Conservation (phyloP, 2,329 filamentous ascomycete species). For the Didymella keratinophila region DNA sequence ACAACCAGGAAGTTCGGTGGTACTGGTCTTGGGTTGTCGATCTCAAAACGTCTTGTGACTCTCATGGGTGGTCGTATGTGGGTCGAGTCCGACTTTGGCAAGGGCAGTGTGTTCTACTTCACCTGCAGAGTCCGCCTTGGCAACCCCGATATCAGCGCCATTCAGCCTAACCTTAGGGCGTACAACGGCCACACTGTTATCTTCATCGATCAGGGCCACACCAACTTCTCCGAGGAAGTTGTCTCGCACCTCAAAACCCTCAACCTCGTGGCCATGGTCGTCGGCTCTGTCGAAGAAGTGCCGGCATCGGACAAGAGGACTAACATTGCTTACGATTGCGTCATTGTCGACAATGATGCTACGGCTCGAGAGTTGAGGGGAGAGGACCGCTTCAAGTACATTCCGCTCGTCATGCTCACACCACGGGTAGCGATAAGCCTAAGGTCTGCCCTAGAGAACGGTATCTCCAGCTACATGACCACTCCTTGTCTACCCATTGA, state of each 20-base stretch:
- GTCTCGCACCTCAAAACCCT: constrained; percentile 78
- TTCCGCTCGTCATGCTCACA: constrained; percentile 91
- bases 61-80: constrained; percentile 96
- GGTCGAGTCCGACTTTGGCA: constrained; percentile 91
- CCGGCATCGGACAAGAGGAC: constrained; percentile 59
- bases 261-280: constrained; percentile 81
- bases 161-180: constrained; percentile 84
- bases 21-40: constrained; percentile 91
- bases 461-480: constrained; percentile 99
- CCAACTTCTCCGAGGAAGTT: constrained; percentile 78
- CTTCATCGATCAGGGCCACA: constrained; percentile 91
- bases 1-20: constrained; percentile 96
- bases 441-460: constrained; percentile 91
- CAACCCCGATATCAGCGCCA: constrained; percentile 76
- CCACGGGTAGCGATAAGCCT: constrained; percentile 89
- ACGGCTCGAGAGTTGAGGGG: constrained; percentile 85
- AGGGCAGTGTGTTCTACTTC: constrained; percentile 95
- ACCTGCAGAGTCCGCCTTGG: constrained; percentile 90
- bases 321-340: constrained; percentile 83
- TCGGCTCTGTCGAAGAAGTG: constrained; percentile 77
- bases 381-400: constrained; percentile 96
- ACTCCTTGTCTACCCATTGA: constrained; percentile 94
- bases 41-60: constrained; percentile 92
- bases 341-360: constrained; percentile 92
- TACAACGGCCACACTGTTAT: constrained; percentile 92